Evolutionary conservation across 805 yeast genomes (phyloP), one percentile per base, ranked within the genome.

Genomic region (Cyberlindnera japonica): DNA sequence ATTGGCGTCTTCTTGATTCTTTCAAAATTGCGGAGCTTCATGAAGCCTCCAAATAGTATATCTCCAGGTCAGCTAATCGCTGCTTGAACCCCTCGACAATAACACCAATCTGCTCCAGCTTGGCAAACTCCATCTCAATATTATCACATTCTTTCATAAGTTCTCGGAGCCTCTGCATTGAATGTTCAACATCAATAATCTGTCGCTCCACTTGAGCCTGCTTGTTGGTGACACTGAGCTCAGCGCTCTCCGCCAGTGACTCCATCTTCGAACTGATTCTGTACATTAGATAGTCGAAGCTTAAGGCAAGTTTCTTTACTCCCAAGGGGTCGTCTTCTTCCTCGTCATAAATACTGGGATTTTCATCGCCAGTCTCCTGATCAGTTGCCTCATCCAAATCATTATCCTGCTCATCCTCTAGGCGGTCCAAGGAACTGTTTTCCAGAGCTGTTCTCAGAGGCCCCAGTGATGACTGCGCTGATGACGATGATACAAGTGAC

Each of bases 241-340:
- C 52, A 5, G 75, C 62, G 62, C 71, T 52, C 44, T 73, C 71
- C 7, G 77, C 68, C 18, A 80, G 58, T 2, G 66, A 61, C 17
- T 69, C 61, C 6, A 83, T 69, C 38, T 72, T 69, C 45, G 79
- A 84, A 33, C 72, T 70, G 37, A 84, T 79, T 54, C 75, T 77
- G 62, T 67, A 80, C 55, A 83, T 56, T 28, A 84, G 58, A 50
- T 81, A 80, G 51, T 84, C 91, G 55, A 74, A 83, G 38, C 72
- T 74, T 18, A 81, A 64, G 1, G 84, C 75, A 31, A 84, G 62
- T 41, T 73, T 69, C 50, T 77, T 74, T 14, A 83, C 69, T 11
- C 79, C 75, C 19, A 83, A 62, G 1, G 88, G 87, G 58, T 83
- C 90, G 18, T 71, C 75, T 5, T 61, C 65, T 5, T 59, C 63